Evolutionary conservation across 129 eudicot species (phyloP).

Genomic region (Kitagawia praeruptora): DNA sequence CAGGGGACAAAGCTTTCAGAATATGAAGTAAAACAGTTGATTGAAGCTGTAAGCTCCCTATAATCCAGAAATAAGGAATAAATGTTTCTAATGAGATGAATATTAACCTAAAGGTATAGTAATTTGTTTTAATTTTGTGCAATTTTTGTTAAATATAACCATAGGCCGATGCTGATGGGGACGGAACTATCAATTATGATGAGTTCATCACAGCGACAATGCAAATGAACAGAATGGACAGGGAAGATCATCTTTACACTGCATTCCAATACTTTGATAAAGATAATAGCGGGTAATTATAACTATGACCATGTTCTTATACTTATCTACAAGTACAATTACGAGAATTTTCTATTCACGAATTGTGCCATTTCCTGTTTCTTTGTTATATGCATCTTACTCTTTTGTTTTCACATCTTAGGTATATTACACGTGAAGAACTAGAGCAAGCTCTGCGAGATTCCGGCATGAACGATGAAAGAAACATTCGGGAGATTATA

Average conservation of each 20-base stretch:
- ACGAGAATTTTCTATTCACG: background rate
- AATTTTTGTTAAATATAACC: background rate
- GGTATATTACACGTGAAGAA: slow-evolving; percentile 69
- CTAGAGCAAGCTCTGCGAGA: slow-evolving; percentile 74
- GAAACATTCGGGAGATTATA: slow-evolving; percentile 64
- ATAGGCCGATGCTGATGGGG: slow-evolving; percentile 93
- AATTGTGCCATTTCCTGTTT: background rate
- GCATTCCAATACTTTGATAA: slow-evolving; percentile 88
- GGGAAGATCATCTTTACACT: slow-evolving; percentile 82
- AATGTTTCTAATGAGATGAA: background rate
- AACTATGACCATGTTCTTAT: background rate
- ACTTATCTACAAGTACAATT: background rate
- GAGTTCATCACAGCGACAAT: slow-evolving; percentile 93
- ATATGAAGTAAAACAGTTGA: slow-evolving; percentile 63
- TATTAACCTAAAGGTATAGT: background rate
- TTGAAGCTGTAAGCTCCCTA: slow-evolving; percentile 67
- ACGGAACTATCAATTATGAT: slow-evolving; percentile 76
- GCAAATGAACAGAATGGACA: slow-evolving; percentile 89
- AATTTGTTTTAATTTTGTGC: background rate
- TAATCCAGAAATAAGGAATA: background rate
- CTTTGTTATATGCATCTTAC: background rate
- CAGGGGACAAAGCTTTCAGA: slow-evolving; percentile 71
- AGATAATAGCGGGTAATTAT: slow-evolving; percentile 72
- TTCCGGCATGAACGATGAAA: slow-evolving; percentile 54
- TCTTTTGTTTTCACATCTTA: slow-evolving; percentile 9